phyloP scores from a whole-genome alignment of 2,329 filamentous ascomycete genomes.

The Colletotrichum simmondsii region DNA sequence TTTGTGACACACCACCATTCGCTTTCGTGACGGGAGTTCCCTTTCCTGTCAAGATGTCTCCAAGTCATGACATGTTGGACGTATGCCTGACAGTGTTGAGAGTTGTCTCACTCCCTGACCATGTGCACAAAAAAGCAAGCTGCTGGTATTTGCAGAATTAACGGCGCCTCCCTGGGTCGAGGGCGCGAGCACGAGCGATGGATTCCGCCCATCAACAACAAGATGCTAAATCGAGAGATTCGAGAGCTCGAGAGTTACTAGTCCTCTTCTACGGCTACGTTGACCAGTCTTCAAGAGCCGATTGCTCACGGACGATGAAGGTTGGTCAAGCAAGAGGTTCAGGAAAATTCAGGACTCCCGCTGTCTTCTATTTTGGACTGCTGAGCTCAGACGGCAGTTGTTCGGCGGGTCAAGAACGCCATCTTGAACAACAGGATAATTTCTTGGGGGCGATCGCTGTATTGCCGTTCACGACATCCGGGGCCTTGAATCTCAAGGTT shows the following conservation, averaged over 20 bases:
- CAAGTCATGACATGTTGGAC: slow-evolving; percentile 29
- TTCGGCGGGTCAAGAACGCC: neutral
- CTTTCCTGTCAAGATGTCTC: slow-evolving; percentile 23
- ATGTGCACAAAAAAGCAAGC: slow-evolving; percentile 14
- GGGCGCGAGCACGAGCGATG: slow-evolving; percentile 18
- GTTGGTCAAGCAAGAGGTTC: slow-evolving; percentile 19
- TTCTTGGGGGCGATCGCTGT: neutral
- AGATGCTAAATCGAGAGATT: slow-evolving; percentile 11
- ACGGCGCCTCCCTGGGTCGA: slow-evolving; percentile 2
- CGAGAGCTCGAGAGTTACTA: neutral
- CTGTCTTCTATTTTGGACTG: slow-evolving; percentile 24
- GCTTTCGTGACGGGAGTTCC: neutral
- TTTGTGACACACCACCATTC: slow-evolving; percentile 11
- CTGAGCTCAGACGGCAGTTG: slow-evolving; percentile 13
- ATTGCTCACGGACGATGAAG: slow-evolving; percentile 20
- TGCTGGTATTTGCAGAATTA: slow-evolving; percentile 3
- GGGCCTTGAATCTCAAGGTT: neutral
- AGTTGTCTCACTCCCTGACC: slow-evolving; percentile 20
- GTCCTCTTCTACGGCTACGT: neutral
- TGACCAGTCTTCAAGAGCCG: slow-evolving; percentile 22
- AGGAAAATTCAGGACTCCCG: slow-evolving; percentile 30
- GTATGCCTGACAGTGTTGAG: neutral
- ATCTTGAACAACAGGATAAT: slow-evolving; percentile 4
- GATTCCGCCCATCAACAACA: neutral
- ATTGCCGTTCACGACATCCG: neutral